phyloP scores from a whole-genome alignment of 331 rosid genomes.

The Pyrus hybrid region DNA sequence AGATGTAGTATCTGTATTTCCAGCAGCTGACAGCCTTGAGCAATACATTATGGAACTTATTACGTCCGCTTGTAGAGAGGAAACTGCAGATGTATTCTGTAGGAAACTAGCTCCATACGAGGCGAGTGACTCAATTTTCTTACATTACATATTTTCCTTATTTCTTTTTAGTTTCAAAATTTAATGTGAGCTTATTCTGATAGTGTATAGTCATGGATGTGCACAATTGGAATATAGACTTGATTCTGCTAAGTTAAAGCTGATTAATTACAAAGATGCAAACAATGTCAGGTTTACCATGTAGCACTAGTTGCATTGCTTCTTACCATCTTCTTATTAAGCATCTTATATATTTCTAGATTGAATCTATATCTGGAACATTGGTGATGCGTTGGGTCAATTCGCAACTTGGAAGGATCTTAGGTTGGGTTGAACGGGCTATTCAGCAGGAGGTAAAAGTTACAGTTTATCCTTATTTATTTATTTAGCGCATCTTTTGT shows the following conservation, averaged over 20 bases:
- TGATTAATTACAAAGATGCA: not conserved
- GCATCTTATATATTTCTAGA: slow-evolving; percentile 35
- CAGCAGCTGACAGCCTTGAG: slow-evolving; percentile 92
- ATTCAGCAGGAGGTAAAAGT: slow-evolving; percentile 75
- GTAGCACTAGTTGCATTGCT: not conserved
- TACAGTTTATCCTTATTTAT: slow-evolving; percentile 6
- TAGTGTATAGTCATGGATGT: not conserved
- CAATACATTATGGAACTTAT: slow-evolving; percentile 72
- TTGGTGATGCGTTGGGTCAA: slow-evolving; percentile 98
- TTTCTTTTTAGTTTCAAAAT: not conserved
- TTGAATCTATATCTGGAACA: slow-evolving; percentile 93
- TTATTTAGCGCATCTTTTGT: not conserved
- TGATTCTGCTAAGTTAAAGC: not conserved
- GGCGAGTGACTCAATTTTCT: slow-evolving; percentile 32
- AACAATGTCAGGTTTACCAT: not conserved
- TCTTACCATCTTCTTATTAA: not conserved
- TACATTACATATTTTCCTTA: not conserved
- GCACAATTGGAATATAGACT: not conserved
- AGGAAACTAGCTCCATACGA: slow-evolving; percentile 74
- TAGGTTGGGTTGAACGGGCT: slow-evolving; percentile 94
- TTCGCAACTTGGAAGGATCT: slow-evolving; percentile 85
- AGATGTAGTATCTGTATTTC: slow-evolving; percentile 93
- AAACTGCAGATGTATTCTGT: slow-evolving; percentile 58
- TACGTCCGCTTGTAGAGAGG: slow-evolving; percentile 61
- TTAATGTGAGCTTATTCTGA: not conserved